phyloP scores from a whole-genome alignment of 2,329 filamentous ascomycete species.

The Sporothrix phasma region DNA sequence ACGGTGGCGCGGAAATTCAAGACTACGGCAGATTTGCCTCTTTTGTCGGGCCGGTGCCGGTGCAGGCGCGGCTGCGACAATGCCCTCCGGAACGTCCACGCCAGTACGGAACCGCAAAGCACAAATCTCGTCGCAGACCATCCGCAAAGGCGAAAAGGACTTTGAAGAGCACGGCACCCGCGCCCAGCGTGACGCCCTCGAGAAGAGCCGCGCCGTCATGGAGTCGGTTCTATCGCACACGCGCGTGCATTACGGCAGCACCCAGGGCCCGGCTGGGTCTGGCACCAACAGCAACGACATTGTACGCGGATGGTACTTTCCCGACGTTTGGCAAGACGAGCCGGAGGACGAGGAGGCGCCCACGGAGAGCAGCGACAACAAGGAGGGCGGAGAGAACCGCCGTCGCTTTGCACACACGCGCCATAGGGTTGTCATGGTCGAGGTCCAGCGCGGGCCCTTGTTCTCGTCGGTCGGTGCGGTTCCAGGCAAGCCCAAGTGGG shows the following conservation, averaged over 20 bases:
- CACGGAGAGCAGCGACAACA: neutral
- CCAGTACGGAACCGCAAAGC: conserved; percentile 32
- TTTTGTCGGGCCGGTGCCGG: conserved; percentile 22
- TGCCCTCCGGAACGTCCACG: neutral
- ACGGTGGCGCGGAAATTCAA: conserved; percentile 48
- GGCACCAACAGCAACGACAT: conserved; percentile 38
- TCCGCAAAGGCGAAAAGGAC: conserved; percentile 92
- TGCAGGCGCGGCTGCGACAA: neutral
- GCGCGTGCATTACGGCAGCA: conserved; percentile 62
- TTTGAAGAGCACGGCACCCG: conserved; percentile 88
- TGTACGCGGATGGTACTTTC: conserved; percentile 64
- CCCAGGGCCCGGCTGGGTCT: neutral
- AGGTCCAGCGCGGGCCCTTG: conserved; percentile 61
- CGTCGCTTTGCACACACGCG: conserved; percentile 25
- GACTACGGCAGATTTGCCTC: conserved; percentile 69
- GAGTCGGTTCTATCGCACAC: conserved; percentile 74
- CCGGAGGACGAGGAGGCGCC: neutral
- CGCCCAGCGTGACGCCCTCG: conserved; percentile 67
- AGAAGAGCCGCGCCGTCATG: conserved; percentile 77
- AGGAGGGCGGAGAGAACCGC: neutral
- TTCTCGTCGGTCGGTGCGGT: conserved; percentile 58
- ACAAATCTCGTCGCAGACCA: conserved; percentile 49
- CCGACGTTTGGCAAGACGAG: conserved; percentile 41
- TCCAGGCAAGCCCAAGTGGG: conserved; percentile 18
- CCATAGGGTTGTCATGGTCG: conserved; percentile 54